phyloP scores from a whole-genome alignment of 345 rosid species.

The Moricandia arvensis region DNA sequence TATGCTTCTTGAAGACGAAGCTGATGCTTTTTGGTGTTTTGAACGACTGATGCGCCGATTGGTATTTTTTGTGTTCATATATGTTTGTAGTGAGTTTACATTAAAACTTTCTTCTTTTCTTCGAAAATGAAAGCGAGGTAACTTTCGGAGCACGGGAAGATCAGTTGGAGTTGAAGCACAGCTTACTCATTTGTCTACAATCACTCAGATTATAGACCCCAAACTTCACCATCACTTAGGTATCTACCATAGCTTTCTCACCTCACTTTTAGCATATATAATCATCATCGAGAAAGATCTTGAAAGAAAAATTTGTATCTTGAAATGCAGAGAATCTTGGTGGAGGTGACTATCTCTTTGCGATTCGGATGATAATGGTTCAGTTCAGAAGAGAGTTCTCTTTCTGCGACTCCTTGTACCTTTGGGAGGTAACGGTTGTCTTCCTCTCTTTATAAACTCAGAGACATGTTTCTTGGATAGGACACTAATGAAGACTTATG shows the following conservation, averaged over 20 bases:
- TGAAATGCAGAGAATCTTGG: constrained; percentile 72
- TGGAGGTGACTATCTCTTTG: constrained; percentile 96
- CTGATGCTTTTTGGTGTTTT: constrained; percentile 99
- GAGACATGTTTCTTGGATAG: neutral
- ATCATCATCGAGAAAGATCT: too few relatives aligned
- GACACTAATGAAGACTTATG: neutral
- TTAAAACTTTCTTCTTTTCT: too few relatives aligned
- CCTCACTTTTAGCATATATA: too few relatives aligned
- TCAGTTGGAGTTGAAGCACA: constrained; percentile 93
- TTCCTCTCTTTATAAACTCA: neutral
- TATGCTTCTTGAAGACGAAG: constrained; percentile 87
- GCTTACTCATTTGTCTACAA: constrained; percentile 73
- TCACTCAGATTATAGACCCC: constrained; percentile 94
- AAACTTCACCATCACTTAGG: constrained; percentile 98
- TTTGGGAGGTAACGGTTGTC: constrained; percentile 78
- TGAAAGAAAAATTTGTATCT: too few relatives aligned
- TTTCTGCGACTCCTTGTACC: constrained; percentile 87
- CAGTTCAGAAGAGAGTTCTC: constrained; percentile 94
- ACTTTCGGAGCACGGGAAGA: constrained; percentile 83
- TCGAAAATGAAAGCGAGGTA: constrained; percentile 57
- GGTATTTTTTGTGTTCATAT: constrained; percentile 45
- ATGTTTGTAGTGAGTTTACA: neutral
- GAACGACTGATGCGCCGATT: constrained; percentile 96
- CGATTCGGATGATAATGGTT: constrained; percentile 96
- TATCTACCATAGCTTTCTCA: constrained; percentile 20